Evolutionary conservation across 2,329 filamentous ascomycete species (phyloP), one percentile per base, ranked within the genome.

Genomic region (Nemania bipapillata): DNA sequence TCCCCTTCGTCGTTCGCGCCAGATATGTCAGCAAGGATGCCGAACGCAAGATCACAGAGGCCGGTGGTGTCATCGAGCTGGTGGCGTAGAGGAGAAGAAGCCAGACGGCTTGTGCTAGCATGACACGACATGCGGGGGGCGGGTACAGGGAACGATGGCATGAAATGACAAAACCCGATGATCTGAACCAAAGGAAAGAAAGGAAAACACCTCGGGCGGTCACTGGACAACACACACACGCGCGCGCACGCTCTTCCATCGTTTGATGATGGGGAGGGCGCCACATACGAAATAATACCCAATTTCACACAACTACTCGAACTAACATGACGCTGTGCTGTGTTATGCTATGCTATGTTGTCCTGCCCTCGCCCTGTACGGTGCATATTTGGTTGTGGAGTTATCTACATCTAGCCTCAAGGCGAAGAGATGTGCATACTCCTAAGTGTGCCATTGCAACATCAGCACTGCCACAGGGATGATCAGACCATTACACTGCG

Each of bases 11-110:
- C 80, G 94, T 99, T 77, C 93, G 93, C 82, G 95, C 96, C 78
- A 89, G 96, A 83, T 98, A 94, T 88, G 92, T 99, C 85, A 94
- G 91, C 89, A 92, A 92, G 83, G 91, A 97, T 83, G 96, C 96
- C 77, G 96, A 99, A 91, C 89, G 93, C 87, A 99, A 99, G 92
- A 97, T 99, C 86, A 97, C 92, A 83, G 93, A 96, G 85, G 95
- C 94, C 80, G 96, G 96, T 84, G 95, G 95, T 85, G 92, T 73
- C 53, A 72, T 74, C 60, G 72, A 74, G 71, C 54, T 74, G 59
- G 72, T 74, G 56, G 71, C 72, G 50, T 74, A 73, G 61, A 56
- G 6, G 28, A 45, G 15, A 9, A 54, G 12, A 15, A 47, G 30
- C n/a, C 57, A 4, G 60, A 47, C 61, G 15, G 40, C 40, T n/a